A percentile compares a stretch with the other conserved stretches of the same genome.
phyloP scores from a whole-genome alignment of 2,329 filamentous ascomycete genomes.

The Alternaria brassicicola region DNA sequence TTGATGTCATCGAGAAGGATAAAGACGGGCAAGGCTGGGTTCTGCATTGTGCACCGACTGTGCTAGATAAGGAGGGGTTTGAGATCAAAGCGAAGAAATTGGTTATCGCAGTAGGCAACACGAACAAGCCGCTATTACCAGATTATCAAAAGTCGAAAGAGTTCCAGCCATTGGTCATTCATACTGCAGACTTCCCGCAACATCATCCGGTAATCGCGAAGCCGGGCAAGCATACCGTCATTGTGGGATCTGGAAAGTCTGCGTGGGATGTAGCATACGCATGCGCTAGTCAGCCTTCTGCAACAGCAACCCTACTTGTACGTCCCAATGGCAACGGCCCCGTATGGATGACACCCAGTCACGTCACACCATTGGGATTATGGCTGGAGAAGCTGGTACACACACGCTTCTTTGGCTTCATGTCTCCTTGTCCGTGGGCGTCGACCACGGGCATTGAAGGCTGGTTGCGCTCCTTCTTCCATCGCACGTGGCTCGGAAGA shows the following conservation, averaged over 20 bases:
- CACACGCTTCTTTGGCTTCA: constrained; percentile 72
- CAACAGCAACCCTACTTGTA: constrained; percentile 64
- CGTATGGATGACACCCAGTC: constrained; percentile 64
- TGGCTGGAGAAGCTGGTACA: constrained; percentile 72
- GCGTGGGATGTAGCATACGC: constrained; percentile 68
- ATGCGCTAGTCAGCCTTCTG: constrained; percentile 52
- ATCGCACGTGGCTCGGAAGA: constrained; percentile 63
- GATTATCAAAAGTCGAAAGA: constrained; percentile 55
- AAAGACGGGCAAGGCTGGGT: constrained; percentile 36
- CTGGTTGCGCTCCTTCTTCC: constrained; percentile 61
- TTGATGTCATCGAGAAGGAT: constrained; percentile 56
- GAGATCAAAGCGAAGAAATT: constrained; percentile 54
- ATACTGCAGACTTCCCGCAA: constrained; percentile 60
- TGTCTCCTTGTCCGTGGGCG: constrained; percentile 77
- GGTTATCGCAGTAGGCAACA: constrained; percentile 67
- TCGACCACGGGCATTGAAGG: constrained; percentile 64
- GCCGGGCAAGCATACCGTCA: constrained; percentile 49
- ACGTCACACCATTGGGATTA: constrained; percentile 70
- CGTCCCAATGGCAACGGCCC: constrained; percentile 65
- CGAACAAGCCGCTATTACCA: constrained; percentile 63
- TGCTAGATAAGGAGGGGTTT: constrained; percentile 33
- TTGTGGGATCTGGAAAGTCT: constrained; percentile 68
- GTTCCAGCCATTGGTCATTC: constrained; percentile 63
- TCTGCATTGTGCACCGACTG: constrained; percentile 20
- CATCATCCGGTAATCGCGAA: constrained; percentile 46